Evolutionary conservation across 768 basidiomycete genomes (phyloP).

Genomic region (Stropharia rugosoannulata): DNA sequence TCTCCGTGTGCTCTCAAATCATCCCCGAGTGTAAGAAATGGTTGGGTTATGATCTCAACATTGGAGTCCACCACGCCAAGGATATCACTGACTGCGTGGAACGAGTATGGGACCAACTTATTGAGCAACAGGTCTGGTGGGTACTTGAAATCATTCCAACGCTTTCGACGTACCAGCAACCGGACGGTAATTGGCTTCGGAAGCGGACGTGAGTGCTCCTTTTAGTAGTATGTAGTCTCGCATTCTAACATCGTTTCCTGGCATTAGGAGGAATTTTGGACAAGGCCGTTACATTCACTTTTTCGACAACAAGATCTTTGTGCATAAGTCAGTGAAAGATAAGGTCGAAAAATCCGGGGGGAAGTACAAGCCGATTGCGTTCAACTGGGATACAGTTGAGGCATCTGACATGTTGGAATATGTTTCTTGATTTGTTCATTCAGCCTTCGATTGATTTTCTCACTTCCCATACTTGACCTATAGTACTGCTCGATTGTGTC

Average conservation of each 20-base stretch:
- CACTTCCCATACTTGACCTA: not conserved
- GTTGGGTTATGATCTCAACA: too few relatives aligned
- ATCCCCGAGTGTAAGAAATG: too few relatives aligned
- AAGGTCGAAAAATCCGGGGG: not conserved
- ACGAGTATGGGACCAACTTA: constrained; percentile 21
- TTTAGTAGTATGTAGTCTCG: not conserved
- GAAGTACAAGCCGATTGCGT: not conserved
- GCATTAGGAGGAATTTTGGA: constrained; percentile 25
- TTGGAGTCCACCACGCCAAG: not conserved
- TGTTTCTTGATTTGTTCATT: not conserved
- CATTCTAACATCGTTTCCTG: not conserved
- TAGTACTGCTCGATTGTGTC: not conserved
- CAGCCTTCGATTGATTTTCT: not conserved
- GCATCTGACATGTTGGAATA: not conserved
- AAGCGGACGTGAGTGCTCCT: constrained; percentile 18
- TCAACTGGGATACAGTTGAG: not conserved
- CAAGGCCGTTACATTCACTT: constrained; percentile 28
- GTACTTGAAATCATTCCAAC: constrained; percentile 21
- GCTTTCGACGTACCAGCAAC: constrained; percentile 17
- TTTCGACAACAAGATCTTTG: constrained; percentile 18
- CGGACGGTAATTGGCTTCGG: constrained; percentile 22
- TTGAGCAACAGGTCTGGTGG: constrained; percentile 21
- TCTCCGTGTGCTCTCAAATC: too few relatives aligned
- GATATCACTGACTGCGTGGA: constrained; percentile 14
- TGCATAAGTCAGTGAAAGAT: constrained; percentile 21